Evolutionary conservation across 441 rosid genomes (phyloP).

Genomic region (Flueggea neowawraea): DNA sequence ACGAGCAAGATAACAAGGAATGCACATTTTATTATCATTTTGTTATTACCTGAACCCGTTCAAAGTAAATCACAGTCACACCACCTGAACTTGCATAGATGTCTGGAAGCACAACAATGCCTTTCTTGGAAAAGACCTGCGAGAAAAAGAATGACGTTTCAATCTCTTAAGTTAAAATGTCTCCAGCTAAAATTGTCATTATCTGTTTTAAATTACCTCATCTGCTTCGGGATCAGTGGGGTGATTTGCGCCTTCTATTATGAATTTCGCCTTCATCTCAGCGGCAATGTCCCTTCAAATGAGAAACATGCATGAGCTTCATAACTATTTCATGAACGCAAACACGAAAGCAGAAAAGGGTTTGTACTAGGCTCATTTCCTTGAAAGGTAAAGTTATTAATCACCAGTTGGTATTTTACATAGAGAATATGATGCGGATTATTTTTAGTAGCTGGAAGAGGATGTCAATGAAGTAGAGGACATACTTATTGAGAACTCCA

Average conservation of each 20-base stretch:
- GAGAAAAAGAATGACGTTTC: constrained; percentile 3
- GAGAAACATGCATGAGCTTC: background rate
- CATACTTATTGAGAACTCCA: constrained; percentile 76
- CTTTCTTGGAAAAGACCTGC: constrained; percentile 91
- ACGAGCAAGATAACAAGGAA: no score
- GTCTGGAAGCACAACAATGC: constrained; percentile 84
- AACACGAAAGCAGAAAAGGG: no score
- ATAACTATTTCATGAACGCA: no score
- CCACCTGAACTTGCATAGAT: constrained; percentile 96
- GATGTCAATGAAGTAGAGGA: no score
- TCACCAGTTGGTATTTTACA: no score
- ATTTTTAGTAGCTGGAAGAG: no score
- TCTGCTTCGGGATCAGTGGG: constrained; percentile 98
- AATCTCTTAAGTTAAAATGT: background rate
- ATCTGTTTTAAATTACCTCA: constrained; percentile 17
- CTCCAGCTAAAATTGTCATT: no score
- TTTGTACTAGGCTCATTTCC: no score
- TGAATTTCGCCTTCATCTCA: constrained; percentile 91
- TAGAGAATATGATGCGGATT: no score
- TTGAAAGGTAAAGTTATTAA: no score
- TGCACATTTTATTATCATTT: background rate
- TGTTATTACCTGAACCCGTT: constrained; percentile 87
- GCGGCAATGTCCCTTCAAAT: constrained; percentile 81
- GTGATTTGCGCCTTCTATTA: constrained; percentile 94
- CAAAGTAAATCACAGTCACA: constrained; percentile 93